phyloP scores from a whole-genome alignment of 768 basidiomycete genomes.

The Trametes gibbosa region DNA sequence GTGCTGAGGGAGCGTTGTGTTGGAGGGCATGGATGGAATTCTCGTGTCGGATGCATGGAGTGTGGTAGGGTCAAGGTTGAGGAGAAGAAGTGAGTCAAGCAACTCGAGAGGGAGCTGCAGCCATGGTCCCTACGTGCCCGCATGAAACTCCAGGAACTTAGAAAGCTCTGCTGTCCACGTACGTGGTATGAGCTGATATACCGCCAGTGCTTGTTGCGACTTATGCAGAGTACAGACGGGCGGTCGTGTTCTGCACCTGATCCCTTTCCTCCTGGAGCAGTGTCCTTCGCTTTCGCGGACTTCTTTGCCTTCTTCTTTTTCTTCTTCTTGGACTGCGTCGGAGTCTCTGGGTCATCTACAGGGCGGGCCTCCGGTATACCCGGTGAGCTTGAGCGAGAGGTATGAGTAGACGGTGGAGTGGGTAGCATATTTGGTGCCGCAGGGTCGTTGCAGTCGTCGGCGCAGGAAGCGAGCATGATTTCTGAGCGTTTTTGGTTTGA shows the following conservation, averaged over 20 bases:
- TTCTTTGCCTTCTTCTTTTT: constrained; percentile 67
- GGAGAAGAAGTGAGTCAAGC: constrained; percentile 72
- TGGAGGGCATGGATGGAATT: constrained; percentile 34
- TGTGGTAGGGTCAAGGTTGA: constrained; percentile 76
- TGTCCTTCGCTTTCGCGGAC: constrained; percentile 49
- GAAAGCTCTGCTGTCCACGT: constrained; percentile 34
- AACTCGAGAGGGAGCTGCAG: constrained; percentile 85
- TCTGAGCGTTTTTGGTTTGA: too few species aligned
- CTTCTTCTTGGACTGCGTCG: constrained; percentile 56
- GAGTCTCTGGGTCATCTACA: constrained; percentile 26
- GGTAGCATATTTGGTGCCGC: constrained; percentile 7
- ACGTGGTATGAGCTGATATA: constrained; percentile 92
- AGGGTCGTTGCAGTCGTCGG: neutral
- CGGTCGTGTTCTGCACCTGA: constrained; percentile 43
- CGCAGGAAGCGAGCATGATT: neutral
- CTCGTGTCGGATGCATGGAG: constrained; percentile 46
- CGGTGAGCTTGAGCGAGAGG: constrained; percentile 28
- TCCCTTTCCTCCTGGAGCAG: neutral
- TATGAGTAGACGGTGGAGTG: constrained; percentile 22
- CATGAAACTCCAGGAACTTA: neutral
- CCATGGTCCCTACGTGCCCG: constrained; percentile 75
- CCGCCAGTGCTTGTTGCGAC: constrained; percentile 92
- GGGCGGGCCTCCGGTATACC: constrained; percentile 7
- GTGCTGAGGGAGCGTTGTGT: constrained; percentile 17
- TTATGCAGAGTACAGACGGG: constrained; percentile 76